Evolutionary conservation across 2,329 filamentous ascomycete species (phyloP).

Genomic region (Sodiomyces alkalinus): DNA sequence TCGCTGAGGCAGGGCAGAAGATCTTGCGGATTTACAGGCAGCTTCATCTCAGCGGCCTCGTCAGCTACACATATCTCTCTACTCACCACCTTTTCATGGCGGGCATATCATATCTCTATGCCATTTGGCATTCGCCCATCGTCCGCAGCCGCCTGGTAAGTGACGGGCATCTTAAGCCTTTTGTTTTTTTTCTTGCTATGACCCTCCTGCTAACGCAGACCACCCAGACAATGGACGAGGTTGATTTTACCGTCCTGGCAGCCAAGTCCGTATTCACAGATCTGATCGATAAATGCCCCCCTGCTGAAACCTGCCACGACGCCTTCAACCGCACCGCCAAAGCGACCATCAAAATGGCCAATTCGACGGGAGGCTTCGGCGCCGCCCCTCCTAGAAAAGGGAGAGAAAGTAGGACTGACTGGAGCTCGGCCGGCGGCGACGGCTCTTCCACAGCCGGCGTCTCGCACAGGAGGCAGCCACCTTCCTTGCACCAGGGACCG

Average conservation of each 20-base stretch:
- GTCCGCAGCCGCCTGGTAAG: slow-evolving; percentile 75
- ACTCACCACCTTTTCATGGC: slow-evolving; percentile 97
- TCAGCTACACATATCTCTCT: slow-evolving; percentile 91
- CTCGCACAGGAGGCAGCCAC: slow-evolving; percentile 8
- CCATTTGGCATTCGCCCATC: slow-evolving; percentile 88
- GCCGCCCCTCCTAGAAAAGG: slow-evolving; percentile 5
- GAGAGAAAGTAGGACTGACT: slow-evolving; percentile 11
- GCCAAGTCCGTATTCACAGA: slow-evolving; percentile 87
- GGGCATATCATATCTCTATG: slow-evolving; percentile 88
- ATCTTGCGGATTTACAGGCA: slow-evolving; percentile 84
- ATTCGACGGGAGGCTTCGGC: slow-evolving; percentile 73
- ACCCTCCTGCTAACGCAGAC: slow-evolving; percentile 12
- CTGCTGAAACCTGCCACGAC: slow-evolving; percentile 85
- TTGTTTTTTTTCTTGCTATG: not conserved
- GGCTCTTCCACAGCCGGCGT: slow-evolving; percentile 10
- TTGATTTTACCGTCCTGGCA: slow-evolving; percentile 91
- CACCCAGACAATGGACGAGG: slow-evolving; percentile 67
- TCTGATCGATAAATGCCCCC: slow-evolving; percentile 85
- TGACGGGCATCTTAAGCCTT: too few relatives aligned
- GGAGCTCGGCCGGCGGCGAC: slow-evolving; percentile 14
- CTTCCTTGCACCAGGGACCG: slow-evolving; percentile 8
- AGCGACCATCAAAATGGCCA: slow-evolving; percentile 89
- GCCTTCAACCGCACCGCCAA: slow-evolving; percentile 92
- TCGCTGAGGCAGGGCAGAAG: slow-evolving; percentile 87
- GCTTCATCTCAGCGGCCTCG: slow-evolving; percentile 71